Percentiles rank a stretch among this genome's conserved stretches.
Conservation (phyloP, 176 grass and related monocot genomes). For the Raddia guianensis region DNA sequence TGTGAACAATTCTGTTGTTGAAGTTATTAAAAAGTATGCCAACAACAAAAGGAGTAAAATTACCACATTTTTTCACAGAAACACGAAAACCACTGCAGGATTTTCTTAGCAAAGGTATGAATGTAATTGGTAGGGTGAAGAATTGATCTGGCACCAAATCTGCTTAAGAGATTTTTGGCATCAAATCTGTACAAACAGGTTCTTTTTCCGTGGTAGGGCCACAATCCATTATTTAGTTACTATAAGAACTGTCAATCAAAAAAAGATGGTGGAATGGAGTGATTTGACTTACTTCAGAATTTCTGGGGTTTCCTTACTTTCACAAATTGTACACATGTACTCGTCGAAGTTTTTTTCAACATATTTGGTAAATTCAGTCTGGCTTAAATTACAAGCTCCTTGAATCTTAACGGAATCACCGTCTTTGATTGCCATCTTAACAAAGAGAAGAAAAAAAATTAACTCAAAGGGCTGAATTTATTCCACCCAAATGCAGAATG, state of each 20-base stretch:
- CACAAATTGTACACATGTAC: slow-evolving; percentile 60
- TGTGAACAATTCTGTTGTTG: neutral
- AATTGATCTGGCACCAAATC: slow-evolving; percentile 16
- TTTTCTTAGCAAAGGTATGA: neutral
- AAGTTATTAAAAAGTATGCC: neutral
- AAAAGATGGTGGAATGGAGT: neutral
- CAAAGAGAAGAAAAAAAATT: slow-evolving; percentile 43
- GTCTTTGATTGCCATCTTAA: slow-evolving; percentile 30
- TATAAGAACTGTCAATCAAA: neutral
- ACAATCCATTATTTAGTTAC: slow-evolving; percentile 7
- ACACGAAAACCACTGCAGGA: slow-evolving; percentile 2
- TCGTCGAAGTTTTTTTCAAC: slow-evolving; percentile 38
- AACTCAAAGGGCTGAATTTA: slow-evolving; percentile 33
- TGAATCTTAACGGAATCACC: slow-evolving; percentile 35
- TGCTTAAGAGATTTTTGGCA: neutral
- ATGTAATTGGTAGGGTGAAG: neutral
- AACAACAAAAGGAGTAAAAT: slow-evolving; percentile 6
- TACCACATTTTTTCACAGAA: slow-evolving; percentile 4
- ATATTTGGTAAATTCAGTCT: slow-evolving; percentile 22
- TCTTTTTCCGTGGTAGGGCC: slow-evolving; percentile 3
- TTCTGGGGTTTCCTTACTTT: slow-evolving; percentile 36
- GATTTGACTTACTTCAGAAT: slow-evolving; percentile 59
- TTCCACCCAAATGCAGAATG: slow-evolving; percentile 15
- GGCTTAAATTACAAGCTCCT: slow-evolving; percentile 41
- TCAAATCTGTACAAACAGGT: slow-evolving; percentile 17